Base-by-base conservation (phyloP, 2,329 filamentous ascomycete genomes). In the Nothophaeocryptopus gaeumannii region DNA sequence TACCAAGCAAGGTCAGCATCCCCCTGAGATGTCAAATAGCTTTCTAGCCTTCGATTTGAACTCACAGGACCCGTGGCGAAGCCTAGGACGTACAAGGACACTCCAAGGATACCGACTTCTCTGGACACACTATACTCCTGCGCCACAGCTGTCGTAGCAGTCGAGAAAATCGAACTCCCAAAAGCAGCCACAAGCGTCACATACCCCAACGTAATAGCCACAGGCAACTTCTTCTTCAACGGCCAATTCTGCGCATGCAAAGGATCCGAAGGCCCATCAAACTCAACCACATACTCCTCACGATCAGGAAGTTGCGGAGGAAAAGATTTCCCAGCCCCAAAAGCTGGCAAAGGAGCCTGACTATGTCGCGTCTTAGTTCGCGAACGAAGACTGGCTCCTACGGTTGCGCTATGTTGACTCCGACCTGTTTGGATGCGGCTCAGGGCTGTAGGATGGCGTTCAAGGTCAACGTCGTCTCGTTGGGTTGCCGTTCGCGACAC, bases 241-340 rank as follows among this genome's bases (percentile, higher is more conserved):
- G 87, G 78, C 90, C 90, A 96, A 67, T 96, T 96, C 72, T 92
- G 87, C 1, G 89, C 86, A 36, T 88, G 47, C 53, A 90, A 65
- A 5, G 89, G 90, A 63, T 96, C 90, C 58, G 90, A 79, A 1
- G 83, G 85, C 0, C 89, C 90, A 59, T 91, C 85, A 64, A 95
- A 96, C 38, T 80, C 87, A 41, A 91, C 87, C 0, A 91, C 86
- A 63, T 91, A 92, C 56, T 88, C 82, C 61, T 91, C 87, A 59
- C 50, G 77, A 15, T 83, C 81, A 2, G 86, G 86, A 36, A 91
- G 66, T 0, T 73, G 75, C 3, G 86, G 77, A 13, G 88, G 88
- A 61, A 82, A 89, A 0, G 83, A 76, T 70, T 89, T 91, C n/a
- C 84, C 86, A 47, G 76, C 82, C 32, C 87, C 87, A 67, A 90